Percentiles rank a stretch among this genome's conserved stretches.
These are phyloP conservation scores for Strigomonas culicis DNA, from an alignment of 208 protist genomes.

Conservation along the genomic window DNA sequence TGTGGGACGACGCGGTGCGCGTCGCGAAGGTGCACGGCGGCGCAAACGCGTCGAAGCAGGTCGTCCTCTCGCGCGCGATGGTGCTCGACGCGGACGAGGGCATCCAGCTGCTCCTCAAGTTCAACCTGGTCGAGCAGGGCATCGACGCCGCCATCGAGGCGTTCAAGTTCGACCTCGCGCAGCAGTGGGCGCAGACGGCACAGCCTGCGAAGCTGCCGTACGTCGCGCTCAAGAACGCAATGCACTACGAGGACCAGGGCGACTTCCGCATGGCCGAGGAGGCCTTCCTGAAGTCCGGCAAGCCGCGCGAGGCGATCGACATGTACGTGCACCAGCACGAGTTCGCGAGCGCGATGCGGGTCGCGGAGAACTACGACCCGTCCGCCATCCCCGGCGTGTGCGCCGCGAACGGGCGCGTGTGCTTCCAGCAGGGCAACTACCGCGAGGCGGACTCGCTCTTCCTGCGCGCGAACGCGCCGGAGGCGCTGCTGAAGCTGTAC, in stretches of 20 bases:
- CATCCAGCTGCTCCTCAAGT: constrained; percentile 93
- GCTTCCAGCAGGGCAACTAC: constrained; percentile 90
- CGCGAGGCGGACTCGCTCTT: constrained; percentile 90
- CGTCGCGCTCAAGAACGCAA: constrained; percentile 96
- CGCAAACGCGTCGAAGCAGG: constrained; percentile 91
- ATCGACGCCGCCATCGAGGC: constrained; percentile 95
- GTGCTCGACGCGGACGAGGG: constrained; percentile 93
- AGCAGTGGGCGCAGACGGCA: constrained; percentile 89
- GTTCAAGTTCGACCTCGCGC: constrained; percentile 93
- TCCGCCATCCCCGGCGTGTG: constrained; percentile 81
- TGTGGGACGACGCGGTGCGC: constrained; percentile 97
- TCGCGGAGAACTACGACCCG: constrained; percentile 94
- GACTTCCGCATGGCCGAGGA: constrained; percentile 95
- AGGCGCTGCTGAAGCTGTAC: constrained; percentile 94
- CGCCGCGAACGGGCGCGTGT: constrained; percentile 82
- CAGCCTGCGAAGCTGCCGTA: constrained; percentile 93
- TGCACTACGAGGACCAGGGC: constrained; percentile 96
- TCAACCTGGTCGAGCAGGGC: constrained; percentile 92
- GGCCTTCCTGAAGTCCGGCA: constrained; percentile 95
- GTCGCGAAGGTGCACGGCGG: constrained; percentile 96
- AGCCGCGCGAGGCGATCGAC: constrained; percentile 95
- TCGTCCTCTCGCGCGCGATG: constrained; percentile 92
- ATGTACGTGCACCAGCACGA: constrained; percentile 98
- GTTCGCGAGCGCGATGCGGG: constrained; percentile 95
- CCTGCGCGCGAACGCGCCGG: constrained; percentile 90